Base-by-base conservation (phyloP, 1,284 basidiomycete species). In the Leccinum solheimii region DNA sequence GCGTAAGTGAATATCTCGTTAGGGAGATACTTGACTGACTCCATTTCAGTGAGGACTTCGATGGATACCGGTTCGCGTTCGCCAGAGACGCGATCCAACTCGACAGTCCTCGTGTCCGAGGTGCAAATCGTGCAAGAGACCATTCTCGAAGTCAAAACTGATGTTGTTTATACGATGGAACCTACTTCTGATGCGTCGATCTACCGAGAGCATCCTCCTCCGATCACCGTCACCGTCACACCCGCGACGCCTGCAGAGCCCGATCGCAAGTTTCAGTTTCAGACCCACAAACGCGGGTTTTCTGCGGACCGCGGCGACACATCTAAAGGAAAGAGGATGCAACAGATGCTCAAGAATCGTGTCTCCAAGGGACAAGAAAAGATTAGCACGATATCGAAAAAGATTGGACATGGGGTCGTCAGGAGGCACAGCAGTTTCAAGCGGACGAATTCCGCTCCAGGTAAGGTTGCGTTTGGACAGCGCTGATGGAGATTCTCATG, bases 331-430 rank as follows among this genome's bases (percentile, higher is more conserved):
- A 90, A 88, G 74, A 90, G 88, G 68, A 79, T 91, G 59, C 86
- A 88, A 66, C 84, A 86, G 69, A 88, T 88, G 77, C 77, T 92
- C 61, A 91, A 88, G 74, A 82, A 83, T 62, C 81, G 85, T 16
- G 87, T 92, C 30, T 84, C 91, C 68, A 87, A 90, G 69, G 83
- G 87, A 13, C 86, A 87, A 60, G 86, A 80, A 10, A 82, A 86
- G 56, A 88, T 93, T 36, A 86, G 85, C 49, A 90, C 87, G 19
- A 89, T 92, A 58, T 88, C 89, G 38, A 86, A 82, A 72, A 90
- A 85, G 72, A 88, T 92, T 55, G 89, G 88, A 11, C 82, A 85
- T 68, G 87, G 87, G 8, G 87, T 90, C 21, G 80, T 79, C 14
- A 79, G 80, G 67, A 81, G 82, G 63, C 80, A 45, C 11, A 45